phyloP scores from a whole-genome alignment of 83 land plant species.

The Thuja plicata region DNA sequence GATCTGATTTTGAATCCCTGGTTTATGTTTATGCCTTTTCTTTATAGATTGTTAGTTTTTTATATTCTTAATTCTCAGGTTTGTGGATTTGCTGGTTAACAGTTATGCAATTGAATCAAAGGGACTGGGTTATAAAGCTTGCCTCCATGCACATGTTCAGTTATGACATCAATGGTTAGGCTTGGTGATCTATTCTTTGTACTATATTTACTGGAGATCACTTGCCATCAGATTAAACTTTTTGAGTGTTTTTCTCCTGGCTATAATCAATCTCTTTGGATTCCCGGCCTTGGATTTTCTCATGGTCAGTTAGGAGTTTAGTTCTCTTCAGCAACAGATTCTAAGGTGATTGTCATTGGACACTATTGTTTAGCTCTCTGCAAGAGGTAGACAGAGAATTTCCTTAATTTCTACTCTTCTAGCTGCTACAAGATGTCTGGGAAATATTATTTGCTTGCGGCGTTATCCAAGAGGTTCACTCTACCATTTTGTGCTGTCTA shows the following conservation, averaged over 20 bases:
- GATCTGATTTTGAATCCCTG: not conserved
- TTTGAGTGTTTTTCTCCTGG: not conserved
- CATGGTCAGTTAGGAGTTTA: not conserved
- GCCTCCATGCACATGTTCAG: not conserved
- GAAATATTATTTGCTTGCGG: not conserved
- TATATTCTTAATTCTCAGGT: not conserved
- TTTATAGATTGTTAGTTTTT: not conserved
- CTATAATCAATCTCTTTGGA: not conserved
- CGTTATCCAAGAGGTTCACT: not conserved
- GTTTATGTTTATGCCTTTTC: not conserved
- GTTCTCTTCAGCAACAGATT: not conserved
- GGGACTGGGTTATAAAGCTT: not conserved
- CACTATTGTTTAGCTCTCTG: not conserved
- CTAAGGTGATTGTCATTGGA: not conserved
- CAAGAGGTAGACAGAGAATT: not conserved
- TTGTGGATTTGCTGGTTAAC: not conserved
- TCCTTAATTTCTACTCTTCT: not conserved
- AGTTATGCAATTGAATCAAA: not conserved
- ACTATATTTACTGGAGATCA: not conserved
- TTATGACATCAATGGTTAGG: not conserved
- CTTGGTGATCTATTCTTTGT: not conserved
- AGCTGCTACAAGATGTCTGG: not conserved
- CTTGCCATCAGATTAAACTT: no score
- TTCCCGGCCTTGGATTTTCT: not conserved
- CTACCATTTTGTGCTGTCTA: not conserved